These are phyloP conservation scores for Stromatinia cepivora DNA, from an alignment of 2,329 filamentous ascomycete species.

Conservation along the genomic window DNA sequence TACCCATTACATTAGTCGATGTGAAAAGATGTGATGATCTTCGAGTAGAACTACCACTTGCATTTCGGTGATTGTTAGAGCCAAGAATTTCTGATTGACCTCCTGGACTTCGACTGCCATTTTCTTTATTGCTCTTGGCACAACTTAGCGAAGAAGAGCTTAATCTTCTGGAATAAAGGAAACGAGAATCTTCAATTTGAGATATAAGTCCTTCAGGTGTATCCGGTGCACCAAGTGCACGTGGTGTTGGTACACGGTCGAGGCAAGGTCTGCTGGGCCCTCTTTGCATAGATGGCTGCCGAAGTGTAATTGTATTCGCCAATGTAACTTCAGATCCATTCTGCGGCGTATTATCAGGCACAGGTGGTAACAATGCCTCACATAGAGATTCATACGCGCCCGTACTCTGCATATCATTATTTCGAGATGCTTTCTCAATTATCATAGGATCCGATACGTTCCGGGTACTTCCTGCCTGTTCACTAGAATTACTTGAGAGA, in stretches of 20 bases:
- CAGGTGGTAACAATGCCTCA: constrained; percentile 37
- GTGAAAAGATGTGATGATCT: constrained; percentile 31
- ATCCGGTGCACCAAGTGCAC: background rate
- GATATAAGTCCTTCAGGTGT: constrained; percentile 6
- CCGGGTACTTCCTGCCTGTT: constrained; percentile 41
- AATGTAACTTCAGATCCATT: constrained; percentile 23
- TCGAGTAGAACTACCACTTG: constrained; percentile 20
- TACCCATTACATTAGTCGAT: constrained; percentile 31
- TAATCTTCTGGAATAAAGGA: constrained; percentile 11
- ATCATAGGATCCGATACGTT: constrained; percentile 39
- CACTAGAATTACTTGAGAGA: constrained; percentile 40
- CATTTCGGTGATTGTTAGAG: background rate
- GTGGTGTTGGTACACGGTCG: constrained; percentile 12
- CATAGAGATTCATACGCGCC: constrained; percentile 38
- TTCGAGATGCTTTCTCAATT: constrained; percentile 29
- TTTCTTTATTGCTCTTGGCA: constrained; percentile 11
- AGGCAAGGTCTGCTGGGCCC: background rate
- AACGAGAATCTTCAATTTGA: constrained; percentile 12
- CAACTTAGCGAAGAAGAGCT: constrained; percentile 16
- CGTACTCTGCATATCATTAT: constrained; percentile 33
- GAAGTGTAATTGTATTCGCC: background rate
- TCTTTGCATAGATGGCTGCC: constrained; percentile 9
- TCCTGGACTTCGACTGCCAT: constrained; percentile 8
- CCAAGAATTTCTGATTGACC: background rate
- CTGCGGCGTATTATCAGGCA: constrained; percentile 36